These are phyloP conservation scores for Aureobasidium lini DNA, from an alignment of 2,329 filamentous ascomycete genomes.

Conservation along the genomic window DNA sequence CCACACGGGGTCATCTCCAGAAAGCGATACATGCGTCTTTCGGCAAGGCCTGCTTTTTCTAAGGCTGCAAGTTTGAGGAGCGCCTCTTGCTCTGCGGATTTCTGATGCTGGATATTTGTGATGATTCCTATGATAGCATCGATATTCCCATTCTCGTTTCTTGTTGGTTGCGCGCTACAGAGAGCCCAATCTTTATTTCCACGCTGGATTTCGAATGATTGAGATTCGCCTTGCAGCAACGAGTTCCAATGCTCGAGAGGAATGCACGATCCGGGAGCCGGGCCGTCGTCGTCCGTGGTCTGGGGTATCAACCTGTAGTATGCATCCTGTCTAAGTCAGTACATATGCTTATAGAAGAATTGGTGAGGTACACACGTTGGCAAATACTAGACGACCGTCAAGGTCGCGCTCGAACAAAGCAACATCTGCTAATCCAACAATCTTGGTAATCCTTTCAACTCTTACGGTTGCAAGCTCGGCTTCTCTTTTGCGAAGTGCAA, in stretches of 20 bases:
- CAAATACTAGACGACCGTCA: conserved; percentile 4
- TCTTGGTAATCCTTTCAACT: conserved; percentile 11
- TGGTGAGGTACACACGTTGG: not conserved
- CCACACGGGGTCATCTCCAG: conserved; percentile 29
- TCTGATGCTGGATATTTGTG: conserved; percentile 21
- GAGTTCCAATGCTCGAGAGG: not conserved
- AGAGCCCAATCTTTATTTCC: conserved; percentile 16
- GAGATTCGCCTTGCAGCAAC: not conserved
- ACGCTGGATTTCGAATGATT: not conserved
- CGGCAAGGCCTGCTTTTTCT: conserved; percentile 35
- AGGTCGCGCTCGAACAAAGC: conserved; percentile 15
- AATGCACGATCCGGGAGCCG: not conserved
- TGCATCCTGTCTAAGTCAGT: not conserved
- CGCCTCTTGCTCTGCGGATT: conserved; percentile 27
- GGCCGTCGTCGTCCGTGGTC: not conserved
- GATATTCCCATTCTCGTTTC: conserved; percentile 15
- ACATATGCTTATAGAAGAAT: not conserved
- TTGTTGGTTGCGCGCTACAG: conserved; percentile 18
- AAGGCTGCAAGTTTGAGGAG: conserved; percentile 32
- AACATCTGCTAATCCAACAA: conserved; percentile 13
- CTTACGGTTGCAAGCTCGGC: conserved; percentile 11
- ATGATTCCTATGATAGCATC: conserved; percentile 19
- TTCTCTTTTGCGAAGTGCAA: not conserved
- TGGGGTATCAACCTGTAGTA: not conserved
- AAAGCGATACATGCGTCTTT: conserved; percentile 19